These are phyloP conservation scores for Leucogyrophana mollusca DNA, from an alignment of 768 basidiomycete species.

Conservation along the genomic window DNA sequence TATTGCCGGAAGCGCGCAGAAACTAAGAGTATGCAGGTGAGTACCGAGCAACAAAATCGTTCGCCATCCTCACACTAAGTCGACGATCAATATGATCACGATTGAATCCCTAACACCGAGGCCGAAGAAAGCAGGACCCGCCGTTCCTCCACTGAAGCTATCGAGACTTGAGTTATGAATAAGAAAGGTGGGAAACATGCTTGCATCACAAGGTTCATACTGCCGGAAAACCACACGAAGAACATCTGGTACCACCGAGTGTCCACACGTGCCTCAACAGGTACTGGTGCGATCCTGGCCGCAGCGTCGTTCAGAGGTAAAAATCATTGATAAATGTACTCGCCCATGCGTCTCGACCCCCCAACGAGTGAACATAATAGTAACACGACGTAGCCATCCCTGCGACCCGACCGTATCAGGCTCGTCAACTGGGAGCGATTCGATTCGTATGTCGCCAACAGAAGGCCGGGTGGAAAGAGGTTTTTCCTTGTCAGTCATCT, in stretches of 20 bases:
- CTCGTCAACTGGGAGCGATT: too few species aligned
- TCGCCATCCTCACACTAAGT: conserved; percentile 15
- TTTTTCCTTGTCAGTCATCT: background rate
- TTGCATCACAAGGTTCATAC: conserved; percentile 51
- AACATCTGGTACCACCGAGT: conserved; percentile 53
- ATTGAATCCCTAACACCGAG: conserved; percentile 55
- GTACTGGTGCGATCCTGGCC: conserved; percentile 47
- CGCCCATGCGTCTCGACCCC: background rate
- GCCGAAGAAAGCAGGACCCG: conserved; percentile 57
- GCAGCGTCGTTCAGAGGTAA: background rate
- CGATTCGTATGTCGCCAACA: too few species aligned
- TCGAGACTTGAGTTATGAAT: too few species aligned
- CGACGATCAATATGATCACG: conserved; percentile 52
- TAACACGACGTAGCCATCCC: background rate
- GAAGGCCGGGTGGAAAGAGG: background rate
- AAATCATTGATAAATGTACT: background rate
- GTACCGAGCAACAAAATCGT: background rate
- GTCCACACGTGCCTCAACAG: conserved; percentile 43
- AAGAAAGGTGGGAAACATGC: background rate
- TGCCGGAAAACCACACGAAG: conserved; percentile 61
- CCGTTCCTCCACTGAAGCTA: conserved; percentile 59
- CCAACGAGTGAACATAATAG: background rate
- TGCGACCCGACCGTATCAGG: too few species aligned
- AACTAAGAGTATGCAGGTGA: conserved; percentile 21
- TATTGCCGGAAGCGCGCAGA: conserved; percentile 34